phyloP scores from a whole-genome alignment of 1,284 basidiomycete genomes.

The Ustanciosporium gigantosporum region DNA sequence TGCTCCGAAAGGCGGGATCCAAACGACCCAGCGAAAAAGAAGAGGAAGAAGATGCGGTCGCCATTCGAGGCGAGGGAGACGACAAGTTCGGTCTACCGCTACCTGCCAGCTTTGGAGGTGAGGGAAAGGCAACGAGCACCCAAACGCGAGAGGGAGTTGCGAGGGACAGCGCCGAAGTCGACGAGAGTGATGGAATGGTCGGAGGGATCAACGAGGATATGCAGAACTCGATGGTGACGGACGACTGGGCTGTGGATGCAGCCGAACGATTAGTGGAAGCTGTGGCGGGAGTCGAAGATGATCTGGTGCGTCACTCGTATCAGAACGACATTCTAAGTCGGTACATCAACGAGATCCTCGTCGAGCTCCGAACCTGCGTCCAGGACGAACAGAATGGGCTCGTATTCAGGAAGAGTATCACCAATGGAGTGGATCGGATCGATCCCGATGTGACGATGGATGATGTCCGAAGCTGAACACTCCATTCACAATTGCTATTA shows the following conservation, averaged over 20 bases:
- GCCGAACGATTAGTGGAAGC: constrained; percentile 48
- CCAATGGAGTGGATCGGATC: no score
- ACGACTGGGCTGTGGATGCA: constrained; percentile 40
- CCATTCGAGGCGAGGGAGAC: constrained; percentile 32
- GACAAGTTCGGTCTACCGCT: constrained; percentile 54
- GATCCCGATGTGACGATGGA: not conserved
- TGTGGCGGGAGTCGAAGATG: constrained; percentile 42
- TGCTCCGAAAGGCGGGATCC: constrained; percentile 44
- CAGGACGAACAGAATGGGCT: not conserved
- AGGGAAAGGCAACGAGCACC: not conserved
- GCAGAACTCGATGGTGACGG: constrained; percentile 20
- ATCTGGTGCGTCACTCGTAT: constrained; percentile 40
- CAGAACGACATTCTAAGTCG: constrained; percentile 55
- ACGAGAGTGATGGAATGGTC: not conserved
- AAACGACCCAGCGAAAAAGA: constrained; percentile 3
- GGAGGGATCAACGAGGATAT: not conserved
- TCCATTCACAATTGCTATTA: no score
- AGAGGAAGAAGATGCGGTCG: constrained; percentile 16
- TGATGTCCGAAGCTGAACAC: no score
- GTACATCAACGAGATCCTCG: constrained; percentile 51
- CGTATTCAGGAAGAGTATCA: no score
- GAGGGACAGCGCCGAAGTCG: not conserved
- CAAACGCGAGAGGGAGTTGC: not conserved
- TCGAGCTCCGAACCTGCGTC: constrained; percentile 30
- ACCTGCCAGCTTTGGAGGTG: constrained; percentile 28